Percentiles rank a stretch among this genome's conserved stretches.
Evolutionary conservation across 805 yeast species (phyloP).

Genomic region (Ogataea pilisensis): DNA sequence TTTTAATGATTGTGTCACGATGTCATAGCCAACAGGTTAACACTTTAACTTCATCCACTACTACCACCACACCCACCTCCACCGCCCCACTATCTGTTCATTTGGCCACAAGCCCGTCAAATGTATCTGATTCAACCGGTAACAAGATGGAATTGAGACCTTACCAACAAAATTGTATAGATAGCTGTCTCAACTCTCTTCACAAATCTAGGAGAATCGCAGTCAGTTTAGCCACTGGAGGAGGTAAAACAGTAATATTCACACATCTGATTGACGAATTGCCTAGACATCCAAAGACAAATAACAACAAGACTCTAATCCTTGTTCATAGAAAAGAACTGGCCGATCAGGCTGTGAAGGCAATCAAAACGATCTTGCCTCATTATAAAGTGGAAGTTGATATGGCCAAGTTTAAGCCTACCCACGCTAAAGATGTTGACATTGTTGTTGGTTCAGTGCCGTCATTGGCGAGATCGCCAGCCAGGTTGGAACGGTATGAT

Average conservation of each 20-base stretch:
- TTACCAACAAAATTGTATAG: conserved; percentile 72
- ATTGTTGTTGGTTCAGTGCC: conserved; percentile 77
- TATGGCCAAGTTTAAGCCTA: conserved; percentile 52
- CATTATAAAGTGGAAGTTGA: conserved; percentile 56
- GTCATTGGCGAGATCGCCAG: conserved; percentile 42
- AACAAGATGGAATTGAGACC: conserved; percentile 13
- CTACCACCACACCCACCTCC: too few relatives aligned
- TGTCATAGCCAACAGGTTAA: too few relatives aligned
- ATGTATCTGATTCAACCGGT: too few relatives aligned
- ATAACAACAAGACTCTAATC: conserved; percentile 46
- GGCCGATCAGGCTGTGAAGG: conserved; percentile 60
- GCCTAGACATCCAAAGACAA: conserved; percentile 19
- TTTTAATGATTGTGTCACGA: too few relatives aligned
- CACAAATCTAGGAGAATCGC: conserved; percentile 52
- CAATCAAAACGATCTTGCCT: conserved; percentile 48
- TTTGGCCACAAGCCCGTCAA: too few relatives aligned
- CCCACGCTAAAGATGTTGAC: conserved; percentile 41
- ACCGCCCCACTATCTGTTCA: too few relatives aligned
- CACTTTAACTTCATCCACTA: too few relatives aligned
- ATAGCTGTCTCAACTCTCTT: conserved; percentile 47
- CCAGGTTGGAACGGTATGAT: conserved; percentile 48
- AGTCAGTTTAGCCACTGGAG: conserved; percentile 88
- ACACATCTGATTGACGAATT: conserved; percentile 47
- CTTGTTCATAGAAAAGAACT: conserved; percentile 81
- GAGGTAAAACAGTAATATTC: conserved; percentile 87